Percentiles rank a stretch among this genome's conserved stretches.
phyloP scores from a whole-genome alignment of 2,329 filamentous ascomycete genomes.

The Ophiostoma sp. region DNA sequence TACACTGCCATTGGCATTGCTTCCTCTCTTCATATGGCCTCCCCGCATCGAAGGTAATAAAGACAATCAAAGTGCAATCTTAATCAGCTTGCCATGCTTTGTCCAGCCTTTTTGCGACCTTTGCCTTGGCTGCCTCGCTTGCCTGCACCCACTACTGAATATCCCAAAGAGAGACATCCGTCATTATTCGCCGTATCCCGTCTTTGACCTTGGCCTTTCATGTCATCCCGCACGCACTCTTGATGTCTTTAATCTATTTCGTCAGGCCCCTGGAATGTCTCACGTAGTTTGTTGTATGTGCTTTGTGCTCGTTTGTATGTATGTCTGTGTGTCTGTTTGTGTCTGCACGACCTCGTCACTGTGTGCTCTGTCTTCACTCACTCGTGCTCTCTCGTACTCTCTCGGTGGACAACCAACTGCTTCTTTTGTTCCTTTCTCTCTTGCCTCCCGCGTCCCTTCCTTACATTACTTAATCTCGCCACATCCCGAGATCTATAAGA shows the following conservation, averaged over 20 bases:
- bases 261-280: constrained; percentile 1
- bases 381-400: neutral
- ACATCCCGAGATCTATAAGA: constrained; percentile 1
- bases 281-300: neutral
- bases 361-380: neutral
- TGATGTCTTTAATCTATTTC: constrained; percentile 4
- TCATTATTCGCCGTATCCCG: neutral
- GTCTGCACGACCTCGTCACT: constrained; percentile 13
- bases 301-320: neutral
- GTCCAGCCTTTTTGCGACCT: neutral
- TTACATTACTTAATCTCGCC: neutral
- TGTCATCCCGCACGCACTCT: neutral
- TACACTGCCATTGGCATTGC: neutral
- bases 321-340: neutral
- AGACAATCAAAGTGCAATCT: neutral
- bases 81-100: neutral
- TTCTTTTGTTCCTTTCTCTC: neutral
- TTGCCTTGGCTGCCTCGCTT: neutral
- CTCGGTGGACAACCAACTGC: neutral
- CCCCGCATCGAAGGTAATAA: neutral
- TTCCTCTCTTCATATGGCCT: neutral
- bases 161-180: neutral
- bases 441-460: neutral
- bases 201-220: neutral
- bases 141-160: neutral